Evolutionary conservation across 495 filamentous ascomycete genomes (phyloP), one percentile per base, ranked within the genome.

Genomic region (Tuber melanosporum): DNA sequence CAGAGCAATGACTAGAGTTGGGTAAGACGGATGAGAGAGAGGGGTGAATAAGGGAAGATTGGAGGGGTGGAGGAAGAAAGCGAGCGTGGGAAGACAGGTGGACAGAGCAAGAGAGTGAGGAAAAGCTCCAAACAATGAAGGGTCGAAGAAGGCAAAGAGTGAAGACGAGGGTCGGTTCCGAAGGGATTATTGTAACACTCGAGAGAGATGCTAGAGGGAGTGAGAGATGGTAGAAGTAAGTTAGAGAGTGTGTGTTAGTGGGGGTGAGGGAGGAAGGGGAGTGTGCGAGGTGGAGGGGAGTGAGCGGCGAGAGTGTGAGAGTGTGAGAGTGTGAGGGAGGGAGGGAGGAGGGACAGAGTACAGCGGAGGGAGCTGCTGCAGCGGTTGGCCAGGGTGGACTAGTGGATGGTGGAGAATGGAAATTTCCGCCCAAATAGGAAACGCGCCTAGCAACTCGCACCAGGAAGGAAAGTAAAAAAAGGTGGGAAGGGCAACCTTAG

Each of bases 371-470:
- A 73, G 72, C 77, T 73, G 45, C 52, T 62, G 32, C 72, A 71
- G 77, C 20, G 72, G 75, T 75, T 76, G 75, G 77, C 73, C 76
- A 75, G 74, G 22, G 46, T 62, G 2, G 39, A 41, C 39, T 41
- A 41, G 39, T 71, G 46, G 62, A 17, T 72, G 17, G 72, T 72
- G 49, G 78, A 75, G 52, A 77, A 79, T 78, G 78, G 72, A 66
- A 41, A 62, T 32, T 74, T 49, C 15, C 46, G 45, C 78, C 73
- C 52, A 75, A 80, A 80, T 19, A 78, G 76, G 78, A 72, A 80
- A 80, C 73, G 71, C 36, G 47, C 45, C 71, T 36, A 71, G 72
- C 44, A 77, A 70, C 75, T 57, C 76, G 74, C 75, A 49, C 75
- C 43, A 57, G 71, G 77, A 15, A 77, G 75, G 43, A 36, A 36